Evolutionary conservation across 2,329 filamentous ascomycete genomes (phyloP), one percentile per base, ranked within the genome.

Genomic region (Talaromyces amestolkiae): DNA sequence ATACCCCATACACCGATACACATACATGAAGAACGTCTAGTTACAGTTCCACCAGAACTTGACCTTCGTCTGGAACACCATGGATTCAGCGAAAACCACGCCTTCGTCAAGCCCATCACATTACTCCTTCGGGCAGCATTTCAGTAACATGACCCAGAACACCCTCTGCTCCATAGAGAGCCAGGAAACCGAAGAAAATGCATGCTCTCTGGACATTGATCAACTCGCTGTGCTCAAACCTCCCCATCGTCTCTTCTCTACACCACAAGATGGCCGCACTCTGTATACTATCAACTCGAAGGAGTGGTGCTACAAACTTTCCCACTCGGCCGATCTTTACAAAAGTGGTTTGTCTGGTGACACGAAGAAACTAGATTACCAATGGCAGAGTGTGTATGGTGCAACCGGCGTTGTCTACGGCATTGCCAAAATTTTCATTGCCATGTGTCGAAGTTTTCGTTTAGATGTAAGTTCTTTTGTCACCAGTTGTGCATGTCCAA

Each of bases 321-420:
- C 60, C 41, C 65, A 56, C 43, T 66, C 41, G 17, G 61, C 60
- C 19, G 56, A 60, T 22, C 33, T 61, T 15, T 35, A 27, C 22
- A 19, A 45, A 39, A 45, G n/a, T 33, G n/a, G 73, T 59, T 68
- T 73, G 9, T 66, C 69, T 22, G 41, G 68, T 37, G 64, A 66
- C 11, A 63, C 68, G 11, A 68, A 72, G 13, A 67, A 71, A n/a
- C 51, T 65, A 0, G 58, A 68, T 3, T 71, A 70, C n/a, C 74
- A 72, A 62, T 67, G 73, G 13, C 64, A 68, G 2, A 71, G 67
- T 22, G 73, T 78, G 6, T 62, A 78, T 53, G 67, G 67, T 1
- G 71, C 78, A 11, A 76, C 74, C 41, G 65, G 69, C 27, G 75
- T 72, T 61, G 70, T 79, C 10, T 79, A 79, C 64, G 70, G 74